Percentiles rank a stretch among this genome's conserved stretches.
Evolutionary conservation across 371 early-diverging fungal genomes (phyloP).

Genomic region (Mortierella sp.): DNA sequence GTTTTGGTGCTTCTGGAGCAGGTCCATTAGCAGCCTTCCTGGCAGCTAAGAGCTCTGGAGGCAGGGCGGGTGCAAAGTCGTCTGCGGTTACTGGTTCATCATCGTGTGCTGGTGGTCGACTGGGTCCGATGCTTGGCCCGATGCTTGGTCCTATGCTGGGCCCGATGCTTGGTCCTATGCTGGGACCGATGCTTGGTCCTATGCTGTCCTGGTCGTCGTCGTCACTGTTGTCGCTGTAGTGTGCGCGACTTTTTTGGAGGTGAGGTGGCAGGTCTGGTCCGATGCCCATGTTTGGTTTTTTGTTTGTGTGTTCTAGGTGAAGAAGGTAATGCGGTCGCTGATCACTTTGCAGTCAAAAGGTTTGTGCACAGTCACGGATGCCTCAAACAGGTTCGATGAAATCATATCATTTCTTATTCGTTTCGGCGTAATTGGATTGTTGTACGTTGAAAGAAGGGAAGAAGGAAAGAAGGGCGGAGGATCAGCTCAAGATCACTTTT

Average conservation of each 20-base stretch:
- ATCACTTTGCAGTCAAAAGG: neutral
- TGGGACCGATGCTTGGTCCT: constrained; percentile 34
- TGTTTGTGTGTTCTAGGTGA: neutral
- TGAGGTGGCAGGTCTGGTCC: constrained; percentile 58
- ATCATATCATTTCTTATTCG: neutral
- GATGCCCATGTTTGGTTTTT: constrained; percentile 34
- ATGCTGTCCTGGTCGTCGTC: constrained; percentile 33
- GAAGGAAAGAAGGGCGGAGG: neutral
- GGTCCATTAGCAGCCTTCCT: constrained; percentile 35
- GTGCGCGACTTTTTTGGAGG: constrained; percentile 27
- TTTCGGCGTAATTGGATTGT: neutral
- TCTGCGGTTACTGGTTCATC: constrained; percentile 53
- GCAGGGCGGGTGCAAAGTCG: constrained; percentile 69
- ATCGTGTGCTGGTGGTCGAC: constrained; percentile 21
- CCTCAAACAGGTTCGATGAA: neutral
- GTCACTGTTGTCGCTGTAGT: constrained; percentile 11
- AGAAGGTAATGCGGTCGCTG: neutral
- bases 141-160: constrained; percentile 42
- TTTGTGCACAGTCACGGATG: neutral
- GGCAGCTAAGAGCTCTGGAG: constrained; percentile 67
- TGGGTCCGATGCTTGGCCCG: constrained; percentile 39
- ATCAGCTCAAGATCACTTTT: neutral
- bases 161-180: constrained; percentile 35
- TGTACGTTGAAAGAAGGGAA: neutral
- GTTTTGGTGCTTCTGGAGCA: constrained; percentile 50